Percentiles rank a stretch among this genome's conserved stretches.
phyloP scores from a whole-genome alignment of 768 basidiomycete species.

The Lepiota brunneoincarnata region DNA sequence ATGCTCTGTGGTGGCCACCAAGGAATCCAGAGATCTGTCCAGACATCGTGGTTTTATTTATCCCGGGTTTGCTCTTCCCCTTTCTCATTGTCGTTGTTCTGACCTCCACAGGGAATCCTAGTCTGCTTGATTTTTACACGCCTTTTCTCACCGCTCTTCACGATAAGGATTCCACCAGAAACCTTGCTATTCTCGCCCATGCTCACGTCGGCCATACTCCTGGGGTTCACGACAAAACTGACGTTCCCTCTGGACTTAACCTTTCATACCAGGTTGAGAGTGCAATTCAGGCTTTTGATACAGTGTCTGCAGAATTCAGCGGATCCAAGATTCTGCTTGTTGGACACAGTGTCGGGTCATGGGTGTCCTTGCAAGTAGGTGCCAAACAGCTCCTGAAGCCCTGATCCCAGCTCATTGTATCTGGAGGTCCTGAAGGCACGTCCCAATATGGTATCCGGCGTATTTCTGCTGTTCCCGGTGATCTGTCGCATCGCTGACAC shows the following conservation, averaged over 20 bases:
- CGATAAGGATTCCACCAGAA: constrained; percentile 25
- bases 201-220: constrained; percentile 67
- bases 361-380: constrained; percentile 60
- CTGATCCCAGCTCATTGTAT: neutral
- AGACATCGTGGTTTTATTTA: constrained; percentile 41
- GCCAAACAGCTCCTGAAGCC: constrained; percentile 2
- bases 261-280: constrained; percentile 53
- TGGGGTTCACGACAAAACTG: constrained; percentile 21
- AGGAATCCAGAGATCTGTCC: constrained; percentile 20
- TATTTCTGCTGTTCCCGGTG: constrained; percentile 71
- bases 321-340: constrained; percentile 41
- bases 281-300: constrained; percentile 53
- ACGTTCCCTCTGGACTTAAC: constrained; percentile 23
- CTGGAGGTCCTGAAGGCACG: constrained; percentile 50
- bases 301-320: constrained; percentile 30
- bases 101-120: constrained; percentile 44
- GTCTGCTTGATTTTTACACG: constrained; percentile 64
- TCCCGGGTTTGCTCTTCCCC: constrained; percentile 37
- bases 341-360: constrained; percentile 74
- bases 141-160: constrained; percentile 60
- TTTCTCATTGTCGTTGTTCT: constrained; percentile 3
- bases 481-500: constrained; percentile 59
- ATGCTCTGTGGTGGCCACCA: constrained; percentile 53
- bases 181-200: constrained; percentile 55
- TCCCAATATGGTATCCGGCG: constrained; percentile 31